Evolutionary conservation across 1,284 basidiomycete genomes (phyloP), one percentile per base, ranked within the genome.

Genomic region (Porogramme epimiltina): DNA sequence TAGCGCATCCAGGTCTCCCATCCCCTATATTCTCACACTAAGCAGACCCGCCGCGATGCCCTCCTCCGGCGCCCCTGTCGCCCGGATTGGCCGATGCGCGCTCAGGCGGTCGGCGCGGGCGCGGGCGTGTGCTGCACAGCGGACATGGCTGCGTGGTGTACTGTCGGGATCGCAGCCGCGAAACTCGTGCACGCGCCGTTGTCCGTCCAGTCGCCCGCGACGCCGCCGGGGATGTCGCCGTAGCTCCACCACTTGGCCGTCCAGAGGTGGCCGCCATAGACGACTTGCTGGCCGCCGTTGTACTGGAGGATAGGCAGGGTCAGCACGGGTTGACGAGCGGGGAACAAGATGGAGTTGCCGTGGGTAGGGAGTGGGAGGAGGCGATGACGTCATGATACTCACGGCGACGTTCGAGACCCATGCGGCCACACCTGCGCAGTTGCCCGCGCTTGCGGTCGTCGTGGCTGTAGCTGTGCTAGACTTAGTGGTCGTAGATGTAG

Each of bases 161-260:
- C 51, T 8, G 54, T 58, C 5, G 51, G 45, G 22, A 51, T 34
- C 15, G 54, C 54, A 13, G 42, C 42, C 8, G 49, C 51, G 49
- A 51, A 52, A 46, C 49, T 54, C 37, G 49, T 42, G 52, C 76
- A 77, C 13, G 58, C 55, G 19, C 77, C 77, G 24, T 73, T 65
- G 47, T 74, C 66, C 10, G 59, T 61, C 76, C 76, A 78, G 44
- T 73, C 74, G 16, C 63, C 73, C 0, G 69, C 66, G 42, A 58
- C 22, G 37, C 66, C 79, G 49, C 79, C 79, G 2, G 81, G 80
- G 6, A 60, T 53, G 49, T 79, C 74, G 55, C 58, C 62, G 60
- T 79, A 67, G 39, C 74, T 74, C 82, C 82, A 84, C 78, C 78
- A 81, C 45, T 78, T 80, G 15, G 82, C 79, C 4, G 75, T 79